phyloP scores from a whole-genome alignment of 83 land plant genomes.

The Picea abies region DNA sequence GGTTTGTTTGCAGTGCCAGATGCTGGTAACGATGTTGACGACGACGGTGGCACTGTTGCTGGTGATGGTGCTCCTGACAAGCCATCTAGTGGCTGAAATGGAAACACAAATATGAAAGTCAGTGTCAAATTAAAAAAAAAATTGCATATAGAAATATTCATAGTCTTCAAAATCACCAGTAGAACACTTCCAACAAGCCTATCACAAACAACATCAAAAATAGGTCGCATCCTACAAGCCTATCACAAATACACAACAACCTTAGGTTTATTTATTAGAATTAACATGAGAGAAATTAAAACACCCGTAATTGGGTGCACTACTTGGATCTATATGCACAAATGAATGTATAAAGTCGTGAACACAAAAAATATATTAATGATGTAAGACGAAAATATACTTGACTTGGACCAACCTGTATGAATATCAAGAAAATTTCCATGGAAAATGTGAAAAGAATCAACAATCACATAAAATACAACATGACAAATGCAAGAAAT shows the following conservation, averaged over 20 bases:
- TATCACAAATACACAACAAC: not conserved
- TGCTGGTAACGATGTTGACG: constrained; percentile 26
- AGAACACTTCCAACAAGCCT: too few species aligned
- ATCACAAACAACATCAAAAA: not conserved
- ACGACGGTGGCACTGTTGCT: constrained; percentile 11
- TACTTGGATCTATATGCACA: not conserved
- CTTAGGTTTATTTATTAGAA: not conserved
- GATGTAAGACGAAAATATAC: not conserved
- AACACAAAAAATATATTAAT: not conserved
- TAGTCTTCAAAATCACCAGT: not conserved
- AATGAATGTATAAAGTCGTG: too few species aligned
- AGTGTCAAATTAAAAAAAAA: not conserved
- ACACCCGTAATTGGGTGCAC: not conserved
- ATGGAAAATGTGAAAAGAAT: not conserved
- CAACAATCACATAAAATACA: not conserved
- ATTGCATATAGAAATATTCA: not conserved
- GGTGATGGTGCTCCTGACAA: constrained; percentile 35
- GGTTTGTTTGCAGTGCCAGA: constrained; percentile 38
- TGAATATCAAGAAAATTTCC: not conserved
- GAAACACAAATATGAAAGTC: not conserved
- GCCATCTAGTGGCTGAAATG: constrained; percentile 80
- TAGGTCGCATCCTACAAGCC: not conserved
- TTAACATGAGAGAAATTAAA: not conserved
- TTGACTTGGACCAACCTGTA: not conserved
- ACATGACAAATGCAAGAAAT: not conserved